Evolutionary conservation across 352 stramenopile genomes (phyloP).

Genomic region (Phytophthora hybrid): DNA sequence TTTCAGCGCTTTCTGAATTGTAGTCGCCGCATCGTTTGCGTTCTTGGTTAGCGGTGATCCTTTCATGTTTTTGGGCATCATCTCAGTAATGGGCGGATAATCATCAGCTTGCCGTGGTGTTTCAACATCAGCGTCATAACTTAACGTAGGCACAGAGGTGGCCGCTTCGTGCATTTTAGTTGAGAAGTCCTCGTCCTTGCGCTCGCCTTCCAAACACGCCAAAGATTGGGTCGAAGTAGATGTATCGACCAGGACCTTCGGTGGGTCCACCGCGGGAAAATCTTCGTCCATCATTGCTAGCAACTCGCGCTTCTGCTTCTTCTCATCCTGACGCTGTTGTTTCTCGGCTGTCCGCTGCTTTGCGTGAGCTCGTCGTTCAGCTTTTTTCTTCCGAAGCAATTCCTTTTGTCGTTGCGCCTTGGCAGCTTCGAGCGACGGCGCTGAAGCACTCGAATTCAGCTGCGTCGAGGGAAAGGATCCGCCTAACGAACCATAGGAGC

Average conservation of each 20-base stretch:
- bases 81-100: conserved; percentile 1
- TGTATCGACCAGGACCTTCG: background rate
- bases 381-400: conserved; percentile 58
- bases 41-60: conserved; percentile 7
- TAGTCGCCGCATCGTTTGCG: conserved; percentile 42
- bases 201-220: background rate
- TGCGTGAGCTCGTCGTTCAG: conserved; percentile 54
- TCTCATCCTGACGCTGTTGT: conserved; percentile 23
- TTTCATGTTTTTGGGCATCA: conserved; percentile 26
- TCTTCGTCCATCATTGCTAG: conserved; percentile 25
- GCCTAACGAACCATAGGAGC: conserved; percentile 3
- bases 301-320: conserved; percentile 28
- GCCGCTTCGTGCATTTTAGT: background rate
- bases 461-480: conserved; percentile 1
- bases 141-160: background rate
- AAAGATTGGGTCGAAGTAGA: conserved; percentile 11
- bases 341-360: conserved; percentile 47
- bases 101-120: background rate
- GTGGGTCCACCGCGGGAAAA: conserved; percentile 1
- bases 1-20: conserved; percentile 60
- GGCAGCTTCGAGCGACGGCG: conserved; percentile 27
- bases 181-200: background rate
- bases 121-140: no score
- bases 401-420: conserved; percentile 54
- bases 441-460: conserved; percentile 16